A percentile compares a stretch with the other conserved stretches of the same genome.
Conservation (phyloP, 2,329 filamentous ascomycete genomes). For the Rutstroemia sydowiana region DNA sequence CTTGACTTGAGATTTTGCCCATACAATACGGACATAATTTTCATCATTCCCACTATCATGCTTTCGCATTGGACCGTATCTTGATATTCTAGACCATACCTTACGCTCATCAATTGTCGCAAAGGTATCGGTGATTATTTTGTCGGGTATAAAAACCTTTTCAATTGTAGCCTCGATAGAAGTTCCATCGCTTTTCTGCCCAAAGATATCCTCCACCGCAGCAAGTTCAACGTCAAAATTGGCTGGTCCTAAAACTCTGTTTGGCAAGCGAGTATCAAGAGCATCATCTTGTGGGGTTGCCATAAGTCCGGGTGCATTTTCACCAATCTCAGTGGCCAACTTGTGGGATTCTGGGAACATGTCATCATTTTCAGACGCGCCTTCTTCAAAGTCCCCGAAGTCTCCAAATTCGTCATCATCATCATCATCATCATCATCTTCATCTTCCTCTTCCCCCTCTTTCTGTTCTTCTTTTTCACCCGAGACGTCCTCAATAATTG, state of each 20-base stretch:
- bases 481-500: not conserved
- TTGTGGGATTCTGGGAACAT: slow-evolving; percentile 9
- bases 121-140: slow-evolving; percentile 40
- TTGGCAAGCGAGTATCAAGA: not conserved
- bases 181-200: slow-evolving; percentile 16
- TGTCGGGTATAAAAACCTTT: slow-evolving; percentile 24
- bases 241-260: slow-evolving; percentile 16
- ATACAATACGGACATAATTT: slow-evolving; percentile 51
- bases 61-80: slow-evolving; percentile 50
- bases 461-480: not conserved
- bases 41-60: slow-evolving; percentile 51
- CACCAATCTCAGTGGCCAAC: not conserved
- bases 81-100: slow-evolving; percentile 57
- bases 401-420: slow-evolving; percentile 32
- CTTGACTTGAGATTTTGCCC: slow-evolving; percentile 48
- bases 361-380: slow-evolving; percentile 19
- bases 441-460: slow-evolving; percentile 2
- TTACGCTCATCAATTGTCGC: slow-evolving; percentile 50
- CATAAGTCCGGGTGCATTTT: not conserved
- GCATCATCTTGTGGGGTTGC: not conserved
- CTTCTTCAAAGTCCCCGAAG: slow-evolving; percentile 34
- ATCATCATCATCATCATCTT: not conserved
- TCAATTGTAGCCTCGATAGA: slow-evolving; percentile 17
- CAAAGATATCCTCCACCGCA: slow-evolving; percentile 25
- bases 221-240: slow-evolving; percentile 22